Base-by-base conservation (phyloP, 2,329 filamentous ascomycete species). In the Aspergillus clavatus region DNA sequence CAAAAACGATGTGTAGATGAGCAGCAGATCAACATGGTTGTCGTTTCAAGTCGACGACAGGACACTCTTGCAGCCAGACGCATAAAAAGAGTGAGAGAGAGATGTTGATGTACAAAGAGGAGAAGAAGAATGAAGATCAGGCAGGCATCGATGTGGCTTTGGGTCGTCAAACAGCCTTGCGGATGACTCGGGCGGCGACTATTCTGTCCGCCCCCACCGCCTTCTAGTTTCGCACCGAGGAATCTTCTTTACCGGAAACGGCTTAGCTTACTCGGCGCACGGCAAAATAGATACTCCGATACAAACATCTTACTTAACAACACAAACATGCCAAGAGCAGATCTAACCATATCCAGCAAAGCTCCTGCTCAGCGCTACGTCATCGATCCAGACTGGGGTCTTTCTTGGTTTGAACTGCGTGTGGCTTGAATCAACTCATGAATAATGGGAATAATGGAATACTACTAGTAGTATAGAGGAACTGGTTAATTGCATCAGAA, bases 1-100 rank as follows among this genome's bases (percentile, higher is more conserved):
- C 24, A 42, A 41, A 31, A 18, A 27, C 26, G 46, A 23, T 35
- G 22, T 43, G 29, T 16, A 42, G 22, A 46, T 14, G 42, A 35
- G 14, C 42, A 42, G 29, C 43, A 43, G 27, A 39, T 52, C 41
- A 57, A 52, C 56, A 59, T 59, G 52, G 38, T 55, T 50, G 46
- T 54, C 46, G 38, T 39, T 33, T 27, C 42, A 43, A 51, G n/a
- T 46, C 42, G 28, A n/a, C n/a, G 40, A 51, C 29, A n/a, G 42
- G 29, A 49, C 37, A 42, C 36, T 27, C 42, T 45, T 40, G 36
- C 28, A 29, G 37, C 43, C 40, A 48, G 38, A 47, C 36, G 38
- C 48, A 48, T 51, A 46, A 37, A 46, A 49, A 27, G n/a, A n/a
- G n/a, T n/a, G n/a, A n/a, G n/a, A n/a, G n/a, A n/a, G 21, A 37